Evolutionary conservation across 2,329 filamentous ascomycete genomes (phyloP), one percentile per base, ranked within the genome.

Genomic region (Lachnellula arida): DNA sequence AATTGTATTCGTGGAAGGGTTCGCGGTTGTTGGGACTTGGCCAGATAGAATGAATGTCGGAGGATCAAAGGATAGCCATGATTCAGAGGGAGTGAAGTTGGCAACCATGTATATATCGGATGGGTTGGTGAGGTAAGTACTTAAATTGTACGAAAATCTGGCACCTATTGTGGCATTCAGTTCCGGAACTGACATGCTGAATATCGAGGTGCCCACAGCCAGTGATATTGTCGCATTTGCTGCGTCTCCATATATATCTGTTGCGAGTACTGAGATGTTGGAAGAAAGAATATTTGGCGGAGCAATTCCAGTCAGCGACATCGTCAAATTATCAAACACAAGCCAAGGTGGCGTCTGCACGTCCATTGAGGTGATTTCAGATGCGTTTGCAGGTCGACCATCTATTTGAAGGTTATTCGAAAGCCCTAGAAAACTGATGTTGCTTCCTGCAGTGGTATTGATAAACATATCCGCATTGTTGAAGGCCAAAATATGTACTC

Each of bases 331-430:
- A 64, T 94, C 78, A 52, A 94, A 81, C 0, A 74, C 73, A 25
- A 95, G 70, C 91, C 91, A 96, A 3, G 74, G 67, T 0, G 91
- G 89, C 12, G 84, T 68, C 25, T 79, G 72, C 0, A 79, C 76
- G 1, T 77, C 75, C 5, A 84, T 76, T 0, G 76, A 75, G 14
- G 68, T 65, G 34, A 92, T 64, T 32, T 85, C 78, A 0, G 73
- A 72, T 3, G 75, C 68, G 4, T 71, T 70, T 2, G 85, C 72
- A 1, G 74, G 67, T 40, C 76, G 70, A 5, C 79, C 79, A 68
- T 91, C 86, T 11, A 90, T 67, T 44, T 75, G 77, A 44, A 91
- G 73, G 6, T 73, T 73, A 1, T 74, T 68, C 8, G 70, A 67
- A 14, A 90, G 74, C 2, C 74, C 75, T 1, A 74, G 72, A 61